These are phyloP conservation scores for Blastobotrys petasosporus DNA, from an alignment of 1,139 yeast species.

Conservation along the genomic window DNA sequence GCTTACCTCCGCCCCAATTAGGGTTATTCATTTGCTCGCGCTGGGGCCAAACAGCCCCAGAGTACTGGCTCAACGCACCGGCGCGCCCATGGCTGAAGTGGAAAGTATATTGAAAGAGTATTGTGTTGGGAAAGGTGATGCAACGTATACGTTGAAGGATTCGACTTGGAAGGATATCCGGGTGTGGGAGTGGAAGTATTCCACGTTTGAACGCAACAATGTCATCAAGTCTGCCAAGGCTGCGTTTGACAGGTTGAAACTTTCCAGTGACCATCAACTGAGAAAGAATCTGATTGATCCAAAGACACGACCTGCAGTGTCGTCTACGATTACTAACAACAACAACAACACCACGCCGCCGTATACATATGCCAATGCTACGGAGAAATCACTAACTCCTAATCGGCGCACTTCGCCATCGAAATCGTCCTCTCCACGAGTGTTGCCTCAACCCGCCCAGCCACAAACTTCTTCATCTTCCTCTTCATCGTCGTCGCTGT, in stretches of 20 bases:
- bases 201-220: slow-evolving; percentile 29
- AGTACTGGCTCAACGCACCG: slow-evolving; percentile 29
- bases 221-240: slow-evolving; percentile 28
- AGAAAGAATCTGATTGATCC: slow-evolving; percentile 29
- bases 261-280: slow-evolving; percentile 29
- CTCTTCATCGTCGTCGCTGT: slow-evolving; percentile 12
- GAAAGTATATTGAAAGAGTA: slow-evolving; percentile 27
- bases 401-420: background rate
- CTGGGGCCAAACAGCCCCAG: slow-evolving; percentile 22
- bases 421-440: slow-evolving; percentile 1
- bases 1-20: slow-evolving; percentile 26
- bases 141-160: slow-evolving; percentile 25
- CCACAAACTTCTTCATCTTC: slow-evolving; percentile 19
- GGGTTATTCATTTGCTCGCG: slow-evolving; percentile 36
- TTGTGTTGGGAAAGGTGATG: slow-evolving; percentile 20
- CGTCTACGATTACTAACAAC: background rate
- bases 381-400: slow-evolving; percentile 11
- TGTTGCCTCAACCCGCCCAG: slow-evolving; percentile 6
- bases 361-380: slow-evolving; percentile 11
- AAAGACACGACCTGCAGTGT: background rate
- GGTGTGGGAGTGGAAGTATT: slow-evolving; percentile 37
- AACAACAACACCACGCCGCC: slow-evolving; percentile 1
- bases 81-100: slow-evolving; percentile 28
- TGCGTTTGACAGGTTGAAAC: slow-evolving; percentile 31
- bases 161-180: slow-evolving; percentile 31